These are phyloP conservation scores for Cyberlindnera mycetangii DNA, from an alignment of 805 yeast species.

Conservation along the genomic window DNA sequence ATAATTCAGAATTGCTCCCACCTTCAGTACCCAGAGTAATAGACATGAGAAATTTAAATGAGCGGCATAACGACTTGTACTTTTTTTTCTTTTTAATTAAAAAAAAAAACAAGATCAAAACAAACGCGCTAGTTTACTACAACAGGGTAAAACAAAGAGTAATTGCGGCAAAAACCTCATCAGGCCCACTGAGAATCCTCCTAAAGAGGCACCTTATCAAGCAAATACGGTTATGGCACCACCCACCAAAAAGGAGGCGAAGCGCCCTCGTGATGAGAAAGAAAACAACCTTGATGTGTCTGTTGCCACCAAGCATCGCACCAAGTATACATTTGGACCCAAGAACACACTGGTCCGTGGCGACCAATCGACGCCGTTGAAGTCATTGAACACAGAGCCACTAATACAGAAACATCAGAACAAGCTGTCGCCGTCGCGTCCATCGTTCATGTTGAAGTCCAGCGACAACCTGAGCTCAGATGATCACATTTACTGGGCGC, in stretches of 20 bases:
- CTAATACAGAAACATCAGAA: background rate
- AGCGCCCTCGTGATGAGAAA: conserved; percentile 15
- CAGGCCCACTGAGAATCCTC: background rate
- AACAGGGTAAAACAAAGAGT: background rate
- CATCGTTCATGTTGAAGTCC: conserved; percentile 3
- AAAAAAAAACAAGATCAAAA: conserved; percentile 1
- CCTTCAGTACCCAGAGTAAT: too few species aligned
- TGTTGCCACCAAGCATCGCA: conserved; percentile 7
- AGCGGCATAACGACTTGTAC: too few species aligned
- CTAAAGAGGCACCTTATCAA: background rate
- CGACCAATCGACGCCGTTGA: conserved; percentile 8
- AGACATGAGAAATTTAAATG: too few species aligned
- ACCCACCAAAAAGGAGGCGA: background rate
- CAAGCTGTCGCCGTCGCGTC: conserved; percentile 7
- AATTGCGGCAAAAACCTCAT: background rate
- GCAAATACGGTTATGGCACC: background rate
- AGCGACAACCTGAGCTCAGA: conserved; percentile 23
- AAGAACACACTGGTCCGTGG: conserved; percentile 8
- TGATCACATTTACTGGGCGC: conserved; percentile 29
- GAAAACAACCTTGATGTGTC: conserved; percentile 5
- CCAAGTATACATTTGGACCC: conserved; percentile 17
- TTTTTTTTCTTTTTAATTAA: too few species aligned
- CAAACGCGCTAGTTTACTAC: conserved; percentile 3
- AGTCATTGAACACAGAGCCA: background rate
- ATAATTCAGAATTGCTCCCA: too few species aligned